Conservation (phyloP, 2,329 filamentous ascomycete species). For the Colletotrichum ledebouriae region DNA sequence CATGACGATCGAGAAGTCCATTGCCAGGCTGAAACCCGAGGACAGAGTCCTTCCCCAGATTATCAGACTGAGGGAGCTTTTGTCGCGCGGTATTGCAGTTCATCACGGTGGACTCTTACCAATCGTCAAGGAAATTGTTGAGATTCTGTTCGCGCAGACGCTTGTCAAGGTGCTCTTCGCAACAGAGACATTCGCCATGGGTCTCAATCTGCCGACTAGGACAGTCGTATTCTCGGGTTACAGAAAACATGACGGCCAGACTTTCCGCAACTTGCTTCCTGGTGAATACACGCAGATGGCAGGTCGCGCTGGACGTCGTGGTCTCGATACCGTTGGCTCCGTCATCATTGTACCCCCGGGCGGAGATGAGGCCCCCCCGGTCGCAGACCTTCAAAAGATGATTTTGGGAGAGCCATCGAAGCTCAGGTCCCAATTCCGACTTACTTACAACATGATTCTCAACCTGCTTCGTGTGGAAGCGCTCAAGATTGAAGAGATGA, state of each 20-base stretch:
- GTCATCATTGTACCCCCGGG: slow-evolving; percentile 93
- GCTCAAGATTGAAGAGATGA: slow-evolving; percentile 99
- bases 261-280: slow-evolving; percentile 89
- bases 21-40: slow-evolving; percentile 90
- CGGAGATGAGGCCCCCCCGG: slow-evolving; percentile 88
- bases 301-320: slow-evolving; percentile 91
- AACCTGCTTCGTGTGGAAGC: slow-evolving; percentile 96
- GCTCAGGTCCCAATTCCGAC: slow-evolving; percentile 92
- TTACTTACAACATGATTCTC: slow-evolving; percentile 99
- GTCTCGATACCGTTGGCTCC: slow-evolving; percentile 90
- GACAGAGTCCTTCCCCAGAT: slow-evolving; percentile 94
- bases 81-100: slow-evolving; percentile 91
- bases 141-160: slow-evolving; percentile 95
- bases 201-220: slow-evolving; percentile 92
- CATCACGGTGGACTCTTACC: slow-evolving; percentile 95
- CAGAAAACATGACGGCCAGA: slow-evolving; percentile 93
- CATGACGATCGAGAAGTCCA: slow-evolving; percentile 96
- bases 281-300: slow-evolving; percentile 99
- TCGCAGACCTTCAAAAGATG: slow-evolving; percentile 87
- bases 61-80: slow-evolving; percentile 84
- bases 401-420: slow-evolving; percentile 97
- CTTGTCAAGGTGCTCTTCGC: slow-evolving; percentile 97
- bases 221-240: slow-evolving; percentile 98
- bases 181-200: slow-evolving; percentile 99
- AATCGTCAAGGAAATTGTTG: slow-evolving; percentile 97